Percentiles rank a stretch among this genome's conserved stretches.
These are phyloP conservation scores for Talaromyces rugulosus DNA, from an alignment of 2,329 filamentous ascomycete species.

Conservation along the genomic window DNA sequence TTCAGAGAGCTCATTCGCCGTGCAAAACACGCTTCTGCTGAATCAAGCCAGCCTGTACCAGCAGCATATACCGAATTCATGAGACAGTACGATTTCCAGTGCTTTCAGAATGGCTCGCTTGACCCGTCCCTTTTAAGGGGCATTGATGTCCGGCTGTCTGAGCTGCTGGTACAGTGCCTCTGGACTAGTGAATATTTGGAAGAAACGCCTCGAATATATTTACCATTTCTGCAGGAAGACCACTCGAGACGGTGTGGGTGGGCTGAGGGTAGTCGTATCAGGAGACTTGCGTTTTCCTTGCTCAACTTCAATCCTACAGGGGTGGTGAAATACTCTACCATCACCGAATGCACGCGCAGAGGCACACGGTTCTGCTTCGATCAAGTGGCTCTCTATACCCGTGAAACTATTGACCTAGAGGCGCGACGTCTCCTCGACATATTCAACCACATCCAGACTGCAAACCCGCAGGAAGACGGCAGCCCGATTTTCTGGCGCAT, in stretches of 20 bases:
- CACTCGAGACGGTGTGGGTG: slow-evolving; percentile 54
- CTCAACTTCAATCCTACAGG: slow-evolving; percentile 31
- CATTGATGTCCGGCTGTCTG: slow-evolving; percentile 50
- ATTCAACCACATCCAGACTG: slow-evolving; percentile 18
- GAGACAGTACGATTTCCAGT: slow-evolving; percentile 31
- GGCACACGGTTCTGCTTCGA: slow-evolving; percentile 31
- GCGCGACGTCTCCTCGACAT: slow-evolving; percentile 18
- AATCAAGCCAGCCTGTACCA: slow-evolving; percentile 12
- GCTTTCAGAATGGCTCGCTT: slow-evolving; percentile 1
- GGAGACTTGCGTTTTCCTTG: slow-evolving; percentile 54
- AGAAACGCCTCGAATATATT: slow-evolving; percentile 50
- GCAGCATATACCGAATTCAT: slow-evolving; percentile 27
- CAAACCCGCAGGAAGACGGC: slow-evolving; percentile 11
- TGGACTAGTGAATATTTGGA: slow-evolving; percentile 17
- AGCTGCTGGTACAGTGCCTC: slow-evolving; percentile 46
- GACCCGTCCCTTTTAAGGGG: slow-evolving; percentile 12
- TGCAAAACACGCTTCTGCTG: slow-evolving; percentile 21
- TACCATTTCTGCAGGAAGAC: slow-evolving; percentile 61
- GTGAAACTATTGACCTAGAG: slow-evolving; percentile 17
- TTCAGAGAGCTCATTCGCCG: slow-evolving; percentile 29
- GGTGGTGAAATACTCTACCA: slow-evolving; percentile 17
- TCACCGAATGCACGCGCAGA: slow-evolving; percentile 34
- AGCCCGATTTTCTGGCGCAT: slow-evolving; percentile 27
- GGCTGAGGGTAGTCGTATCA: slow-evolving; percentile 49
- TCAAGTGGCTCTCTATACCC: slow-evolving; percentile 20